These are phyloP conservation scores for Neurospora discreta DNA, from an alignment of 495 filamentous ascomycete species.

Conservation along the genomic window DNA sequence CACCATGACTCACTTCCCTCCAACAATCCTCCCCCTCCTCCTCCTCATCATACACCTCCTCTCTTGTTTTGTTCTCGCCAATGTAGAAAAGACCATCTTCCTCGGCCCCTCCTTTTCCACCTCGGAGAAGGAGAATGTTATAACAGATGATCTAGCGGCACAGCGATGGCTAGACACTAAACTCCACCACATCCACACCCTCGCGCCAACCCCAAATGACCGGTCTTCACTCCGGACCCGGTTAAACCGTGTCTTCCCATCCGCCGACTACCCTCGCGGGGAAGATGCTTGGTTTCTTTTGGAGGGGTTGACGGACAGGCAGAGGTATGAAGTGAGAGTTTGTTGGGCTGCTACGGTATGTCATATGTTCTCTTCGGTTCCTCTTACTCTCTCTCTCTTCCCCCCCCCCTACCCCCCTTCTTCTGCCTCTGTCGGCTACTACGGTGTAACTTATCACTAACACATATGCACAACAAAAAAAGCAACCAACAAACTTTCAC, in stretches of 20 bases:
- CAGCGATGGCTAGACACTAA: neutral
- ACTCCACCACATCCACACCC: slow-evolving; percentile 39
- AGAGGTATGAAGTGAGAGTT: slow-evolving; percentile 83
- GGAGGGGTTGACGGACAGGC: slow-evolving; percentile 56
- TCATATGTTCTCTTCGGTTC: neutral
- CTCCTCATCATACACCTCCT: slow-evolving; percentile 2
- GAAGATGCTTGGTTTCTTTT: slow-evolving; percentile 72
- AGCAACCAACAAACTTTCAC: slow-evolving; percentile 84
- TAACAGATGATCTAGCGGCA: neutral
- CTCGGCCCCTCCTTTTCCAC: slow-evolving; percentile 47
- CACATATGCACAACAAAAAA: neutral
- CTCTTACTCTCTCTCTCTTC: neutral
- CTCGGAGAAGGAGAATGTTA: slow-evolving; percentile 14
- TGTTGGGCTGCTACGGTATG: slow-evolving; percentile 74
- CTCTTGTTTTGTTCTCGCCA: slow-evolving; percentile 32
- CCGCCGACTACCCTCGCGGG: slow-evolving; percentile 39
- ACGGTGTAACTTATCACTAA: neutral
- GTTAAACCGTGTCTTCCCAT: slow-evolving; percentile 58
- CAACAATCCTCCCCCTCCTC: neutral
- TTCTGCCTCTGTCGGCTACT: too few relatives aligned
- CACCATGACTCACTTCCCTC: neutral
- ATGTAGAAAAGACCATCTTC: slow-evolving; percentile 91
- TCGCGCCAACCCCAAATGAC: slow-evolving; percentile 40
- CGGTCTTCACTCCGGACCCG: slow-evolving; percentile 45
- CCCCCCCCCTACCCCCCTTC: too few relatives aligned